phyloP scores from a whole-genome alignment of 2,329 filamentous ascomycete species.

The Phialocephala sp. region DNA sequence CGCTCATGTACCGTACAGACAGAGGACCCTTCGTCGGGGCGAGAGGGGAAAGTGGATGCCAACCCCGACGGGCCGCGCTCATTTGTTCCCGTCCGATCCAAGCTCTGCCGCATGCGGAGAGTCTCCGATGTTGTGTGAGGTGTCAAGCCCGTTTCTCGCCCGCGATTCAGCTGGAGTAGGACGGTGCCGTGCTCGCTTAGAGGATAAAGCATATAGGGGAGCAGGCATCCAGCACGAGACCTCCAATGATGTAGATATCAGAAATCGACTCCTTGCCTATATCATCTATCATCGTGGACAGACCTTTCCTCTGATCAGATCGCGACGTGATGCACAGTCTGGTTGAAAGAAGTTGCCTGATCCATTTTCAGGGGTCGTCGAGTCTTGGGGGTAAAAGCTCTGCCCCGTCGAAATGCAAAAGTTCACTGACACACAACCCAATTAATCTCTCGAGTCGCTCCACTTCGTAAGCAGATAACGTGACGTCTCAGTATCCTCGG shows the following conservation, averaged over 20 bases:
- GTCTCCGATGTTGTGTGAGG: conserved; percentile 5
- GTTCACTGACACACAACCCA: too few relatives aligned
- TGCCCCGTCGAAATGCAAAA: not conserved
- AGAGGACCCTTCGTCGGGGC: not conserved
- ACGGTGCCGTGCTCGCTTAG: not conserved
- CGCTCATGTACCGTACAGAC: not conserved
- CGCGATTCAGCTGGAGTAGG: not conserved
- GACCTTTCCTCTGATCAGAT: not conserved
- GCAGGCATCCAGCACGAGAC: not conserved
- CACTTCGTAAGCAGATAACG: not conserved
- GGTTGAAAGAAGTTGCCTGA: not conserved
- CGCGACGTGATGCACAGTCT: not conserved
- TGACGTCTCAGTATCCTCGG: not conserved
- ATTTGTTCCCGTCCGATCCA: not conserved
- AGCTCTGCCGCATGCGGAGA: not conserved
- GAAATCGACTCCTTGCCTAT: conserved; percentile 15
- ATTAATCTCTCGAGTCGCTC: too few relatives aligned
- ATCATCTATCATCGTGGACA: conserved; percentile 2
- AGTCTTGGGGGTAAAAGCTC: conserved; percentile 1
- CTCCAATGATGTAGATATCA: conserved; percentile 2
- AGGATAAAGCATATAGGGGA: not conserved
- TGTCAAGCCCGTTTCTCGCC: not conserved
- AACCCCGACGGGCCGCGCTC: not conserved
- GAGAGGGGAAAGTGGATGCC: not conserved
- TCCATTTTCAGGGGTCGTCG: conserved; percentile 1